Evolutionary conservation across 1,284 basidiomycete genomes (phyloP), one percentile per base, ranked within the genome.

Genomic region (Tausonia pullulans): DNA sequence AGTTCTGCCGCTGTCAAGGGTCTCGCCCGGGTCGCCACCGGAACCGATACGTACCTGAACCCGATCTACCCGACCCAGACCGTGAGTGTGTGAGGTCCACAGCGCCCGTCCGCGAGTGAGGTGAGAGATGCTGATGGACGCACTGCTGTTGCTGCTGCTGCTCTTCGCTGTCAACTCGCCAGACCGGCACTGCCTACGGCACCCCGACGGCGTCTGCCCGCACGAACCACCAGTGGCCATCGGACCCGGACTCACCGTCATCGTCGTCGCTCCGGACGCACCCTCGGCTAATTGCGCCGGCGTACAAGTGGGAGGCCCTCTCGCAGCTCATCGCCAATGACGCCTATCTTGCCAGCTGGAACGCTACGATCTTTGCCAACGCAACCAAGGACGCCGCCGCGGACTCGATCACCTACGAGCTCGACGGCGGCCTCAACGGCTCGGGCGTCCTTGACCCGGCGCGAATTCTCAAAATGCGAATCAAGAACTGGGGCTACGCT

Each of bases 391-490:
- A 86, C 71, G 83, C 83, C 71, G 71, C 74, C 63, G 73, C 80
- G 49, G 80, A 81, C 39, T 84, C 87, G 51, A 86, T 88, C 45
- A 72, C 74, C 16, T 96, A 96, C 74, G 76, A 78, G 67, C 75
- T 84, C 72, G 94, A 97, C 73, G 87, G 89, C 56, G 81, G 81
- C 69, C 72, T 77, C 43, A 66, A 66, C 16, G 79, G 80, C 48
- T 95, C 89, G 67, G 96, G 96, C 77, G 92, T 98, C 49, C 82
- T 99, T 62, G 96, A 99, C 74, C 85, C 87, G 69, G 86, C 92
- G 43, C 87, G 96, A 70, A 83, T 88, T 74, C 81, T 96, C 72
- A 98, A 98, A 78, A 81, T 86, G 78, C 83, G 90, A 67, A 79
- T 98, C 76, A 98, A 98, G 79, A 88, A 90, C 49, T 96, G 90